Conservation (phyloP, 2,329 filamentous ascomycete genomes). For the Ilyonectria sp. region DNA sequence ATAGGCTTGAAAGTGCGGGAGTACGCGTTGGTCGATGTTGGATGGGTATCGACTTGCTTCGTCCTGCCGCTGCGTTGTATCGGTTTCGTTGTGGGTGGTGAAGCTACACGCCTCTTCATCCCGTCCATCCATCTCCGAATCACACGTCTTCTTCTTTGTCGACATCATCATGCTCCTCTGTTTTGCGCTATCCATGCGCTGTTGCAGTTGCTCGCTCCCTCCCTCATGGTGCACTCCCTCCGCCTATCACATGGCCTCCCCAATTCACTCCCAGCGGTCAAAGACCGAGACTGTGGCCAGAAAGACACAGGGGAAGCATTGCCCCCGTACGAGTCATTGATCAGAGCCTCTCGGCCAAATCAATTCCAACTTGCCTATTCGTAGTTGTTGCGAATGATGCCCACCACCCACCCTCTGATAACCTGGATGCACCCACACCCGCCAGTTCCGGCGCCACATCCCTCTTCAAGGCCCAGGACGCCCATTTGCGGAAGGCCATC, state of each 20-base stretch:
- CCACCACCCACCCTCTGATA: neutral
- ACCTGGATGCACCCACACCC: slow-evolving; percentile 21
- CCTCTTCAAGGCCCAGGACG: slow-evolving; percentile 14
- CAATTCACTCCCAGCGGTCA: neutral
- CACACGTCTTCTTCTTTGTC: neutral
- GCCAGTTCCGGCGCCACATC: slow-evolving; percentile 11
- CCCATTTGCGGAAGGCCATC: slow-evolving; percentile 16
- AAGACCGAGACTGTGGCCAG: neutral
- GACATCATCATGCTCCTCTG: neutral
- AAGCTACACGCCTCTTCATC: slow-evolving; percentile 1
- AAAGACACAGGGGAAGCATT: neutral
- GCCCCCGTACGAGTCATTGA: neutral
- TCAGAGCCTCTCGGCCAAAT: neutral
- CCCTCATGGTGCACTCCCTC: neutral
- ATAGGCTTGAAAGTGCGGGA: slow-evolving; percentile 11
- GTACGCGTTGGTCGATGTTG: slow-evolving; percentile 13
- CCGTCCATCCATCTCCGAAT: slow-evolving; percentile 7
- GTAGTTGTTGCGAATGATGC: slow-evolving; percentile 11
- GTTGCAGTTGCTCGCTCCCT: neutral
- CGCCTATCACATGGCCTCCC: neutral
- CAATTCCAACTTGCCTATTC: slow-evolving; percentile 6
- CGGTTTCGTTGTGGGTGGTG: slow-evolving; percentile 1
- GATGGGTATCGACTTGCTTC: slow-evolving; percentile 17
- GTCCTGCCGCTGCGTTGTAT: slow-evolving; percentile 9
- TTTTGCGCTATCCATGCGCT: neutral